Percentiles rank a stretch among this genome's conserved stretches.
These are phyloP conservation scores for Daedaleopsis nitida DNA, from an alignment of 768 basidiomycete genomes.

Conservation along the genomic window DNA sequence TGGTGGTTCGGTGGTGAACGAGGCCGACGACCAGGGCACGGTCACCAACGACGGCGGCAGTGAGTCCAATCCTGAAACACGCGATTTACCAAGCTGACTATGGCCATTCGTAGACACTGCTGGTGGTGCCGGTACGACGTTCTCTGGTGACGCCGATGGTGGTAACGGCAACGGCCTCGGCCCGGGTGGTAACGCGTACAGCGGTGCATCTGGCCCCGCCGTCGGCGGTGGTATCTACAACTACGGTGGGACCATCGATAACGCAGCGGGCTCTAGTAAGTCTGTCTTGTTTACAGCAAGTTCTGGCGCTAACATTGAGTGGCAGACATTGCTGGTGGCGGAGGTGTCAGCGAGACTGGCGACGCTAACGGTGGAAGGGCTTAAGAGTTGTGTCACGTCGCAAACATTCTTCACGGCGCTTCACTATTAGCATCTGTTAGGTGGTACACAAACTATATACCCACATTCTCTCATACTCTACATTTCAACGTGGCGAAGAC, in stretches of 20 bases:
- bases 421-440: conserved; percentile 14
- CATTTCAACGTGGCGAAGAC: not conserved
- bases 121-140: conserved; percentile 20
- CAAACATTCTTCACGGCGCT: conserved; percentile 11
- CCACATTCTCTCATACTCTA: conserved; percentile 21
- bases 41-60: conserved; percentile 18
- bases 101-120: conserved; percentile 12
- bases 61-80: not conserved
- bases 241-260: conserved; percentile 19
- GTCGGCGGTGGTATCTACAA: conserved; percentile 23
- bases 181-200: conserved; percentile 30
- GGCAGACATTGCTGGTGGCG: conserved; percentile 19
- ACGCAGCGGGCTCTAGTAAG: conserved; percentile 23
- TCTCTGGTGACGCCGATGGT: conserved; percentile 25
- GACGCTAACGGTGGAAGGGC: conserved; percentile 24
- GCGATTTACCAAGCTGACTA: not conserved
- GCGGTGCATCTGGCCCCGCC: conserved; percentile 21
- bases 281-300: not conserved
- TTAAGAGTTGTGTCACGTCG: conserved; percentile 7
- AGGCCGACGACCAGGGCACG: conserved; percentile 7
- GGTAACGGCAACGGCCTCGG: conserved; percentile 25
- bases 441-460: conserved; percentile 25
- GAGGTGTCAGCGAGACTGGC: conserved; percentile 22
- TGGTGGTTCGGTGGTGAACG: conserved; percentile 23
- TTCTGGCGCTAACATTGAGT: not conserved